Base-by-base conservation (phyloP, 192 early-diverging fungal species). In the Podila horticola region DNA sequence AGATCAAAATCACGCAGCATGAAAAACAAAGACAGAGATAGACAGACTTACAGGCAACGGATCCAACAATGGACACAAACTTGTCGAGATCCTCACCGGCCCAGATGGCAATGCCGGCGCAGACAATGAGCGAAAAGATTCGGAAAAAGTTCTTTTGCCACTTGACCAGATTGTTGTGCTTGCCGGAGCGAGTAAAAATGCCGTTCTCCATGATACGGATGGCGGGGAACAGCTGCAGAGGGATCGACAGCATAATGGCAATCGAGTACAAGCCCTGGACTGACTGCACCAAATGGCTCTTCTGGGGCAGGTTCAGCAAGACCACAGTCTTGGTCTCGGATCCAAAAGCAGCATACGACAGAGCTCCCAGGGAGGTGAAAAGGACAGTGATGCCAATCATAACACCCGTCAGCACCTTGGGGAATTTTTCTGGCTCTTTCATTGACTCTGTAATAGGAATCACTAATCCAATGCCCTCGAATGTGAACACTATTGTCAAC, bases 211-310 rank as follows among this genome's bases (percentile, higher is more conserved):
- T 92, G 75, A 99, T 99, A 66, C 95, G 92, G 69, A 97, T 95
- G 10, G 95, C 93, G 1, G 97, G 96, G 84, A 98, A 99, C 59
- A 97, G 87, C 58, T 94, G 93, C 48, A 99, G 85, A 3, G 97
- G 97, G 59, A 97, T 96, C 11, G 95, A 96, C 30, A 98, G 86
- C 84, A 95, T 91, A 71, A 99, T 99, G 26, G 97, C 96, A 58
- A 98, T 83, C 36, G 94, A 93, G 79, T 99, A 98, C 9, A 98
- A 74, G 58, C 89, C 86, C 82, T 98, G 95, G 51, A 98, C 86
- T 41, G 85, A 83, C 66, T 88, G 84, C 9, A 94, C 94, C 64
- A 89, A 73, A 30, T 87, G 89, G 45, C 83, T 82, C 59, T 86
- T 85, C 30, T 87, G 84, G 22, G 97, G 96, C 74, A 99, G 82